These are phyloP conservation scores for Boletus speciosus DNA, from an alignment of 768 basidiomycete species.

Conservation along the genomic window DNA sequence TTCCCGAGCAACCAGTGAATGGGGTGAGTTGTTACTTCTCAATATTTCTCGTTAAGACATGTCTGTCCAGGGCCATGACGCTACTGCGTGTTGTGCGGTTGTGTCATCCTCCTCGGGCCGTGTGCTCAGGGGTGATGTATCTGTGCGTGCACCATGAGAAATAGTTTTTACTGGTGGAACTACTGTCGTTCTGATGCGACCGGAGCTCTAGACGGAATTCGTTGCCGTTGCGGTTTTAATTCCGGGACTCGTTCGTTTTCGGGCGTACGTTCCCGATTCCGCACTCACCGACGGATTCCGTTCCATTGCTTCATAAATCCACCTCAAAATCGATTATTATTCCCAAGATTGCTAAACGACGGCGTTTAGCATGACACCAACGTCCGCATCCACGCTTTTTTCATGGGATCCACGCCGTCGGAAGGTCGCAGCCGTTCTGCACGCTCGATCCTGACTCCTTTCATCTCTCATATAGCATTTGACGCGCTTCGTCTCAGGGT, in stretches of 20 bases:
- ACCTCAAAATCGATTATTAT: neutral
- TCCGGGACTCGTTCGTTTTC: neutral
- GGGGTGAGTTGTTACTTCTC: conserved; percentile 18
- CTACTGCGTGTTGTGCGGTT: conserved; percentile 21
- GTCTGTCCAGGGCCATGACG: conserved; percentile 17
- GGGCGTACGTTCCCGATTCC: conserved; percentile 8
- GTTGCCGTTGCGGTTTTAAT: neutral
- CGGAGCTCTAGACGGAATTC: neutral
- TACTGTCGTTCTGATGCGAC: neutral
- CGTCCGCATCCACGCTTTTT: conserved; percentile 8
- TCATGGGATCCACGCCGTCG: conserved; percentile 4
- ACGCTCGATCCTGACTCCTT: conserved; percentile 14
- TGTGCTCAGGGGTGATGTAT: conserved; percentile 21
- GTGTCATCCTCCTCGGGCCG: conserved; percentile 4
- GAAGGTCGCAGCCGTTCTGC: conserved; percentile 15
- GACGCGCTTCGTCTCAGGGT: neutral
- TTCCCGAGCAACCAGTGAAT: conserved; percentile 13
- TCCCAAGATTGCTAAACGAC: conserved; percentile 5
- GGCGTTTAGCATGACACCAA: conserved; percentile 16
- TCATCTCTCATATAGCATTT: conserved; percentile 13
- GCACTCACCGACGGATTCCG: conserved; percentile 1
- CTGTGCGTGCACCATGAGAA: conserved; percentile 23
- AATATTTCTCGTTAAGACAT: conserved; percentile 2
- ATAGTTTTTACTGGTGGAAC: conserved; percentile 2
- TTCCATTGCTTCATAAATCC: neutral